phyloP scores from a whole-genome alignment of 2,329 filamentous ascomycete genomes.

The Fusarium palustre region DNA sequence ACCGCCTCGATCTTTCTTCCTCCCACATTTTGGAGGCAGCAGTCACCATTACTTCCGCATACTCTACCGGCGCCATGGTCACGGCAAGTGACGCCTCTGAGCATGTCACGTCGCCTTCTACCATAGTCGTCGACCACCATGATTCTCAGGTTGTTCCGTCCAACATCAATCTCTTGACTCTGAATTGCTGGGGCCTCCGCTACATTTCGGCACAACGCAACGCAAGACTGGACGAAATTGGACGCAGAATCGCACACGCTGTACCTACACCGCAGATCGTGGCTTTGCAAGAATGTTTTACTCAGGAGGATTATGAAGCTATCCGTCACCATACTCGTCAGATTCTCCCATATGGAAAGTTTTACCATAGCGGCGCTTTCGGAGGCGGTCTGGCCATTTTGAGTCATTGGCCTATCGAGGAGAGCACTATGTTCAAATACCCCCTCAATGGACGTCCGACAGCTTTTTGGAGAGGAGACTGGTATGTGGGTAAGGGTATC shows the following conservation, averaged over 20 bases:
- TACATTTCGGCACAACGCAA: slow-evolving; percentile 82
- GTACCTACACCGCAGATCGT: slow-evolving; percentile 83
- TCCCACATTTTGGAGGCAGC: background rate
- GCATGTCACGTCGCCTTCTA: slow-evolving; percentile 39
- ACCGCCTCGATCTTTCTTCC: background rate
- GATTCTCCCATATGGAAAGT: slow-evolving; percentile 89
- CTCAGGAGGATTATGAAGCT: slow-evolving; percentile 81
- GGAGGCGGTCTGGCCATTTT: slow-evolving; percentile 90
- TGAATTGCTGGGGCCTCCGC: slow-evolving; percentile 98
- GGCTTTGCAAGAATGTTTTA: slow-evolving; percentile 96
- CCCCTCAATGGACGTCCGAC: slow-evolving; percentile 93
- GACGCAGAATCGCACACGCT: slow-evolving; percentile 77
- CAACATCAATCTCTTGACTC: slow-evolving; percentile 82
- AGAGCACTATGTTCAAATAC: slow-evolving; percentile 87
- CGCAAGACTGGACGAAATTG: slow-evolving; percentile 86
- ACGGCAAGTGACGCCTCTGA: slow-evolving; percentile 35
- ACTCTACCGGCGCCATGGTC: slow-evolving; percentile 37
- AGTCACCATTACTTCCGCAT: slow-evolving; percentile 29
- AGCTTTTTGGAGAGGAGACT: slow-evolving; percentile 94
- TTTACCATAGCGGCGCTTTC: slow-evolving; percentile 90
- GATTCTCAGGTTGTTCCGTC: slow-evolving; percentile 56
- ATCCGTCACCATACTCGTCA: slow-evolving; percentile 79
- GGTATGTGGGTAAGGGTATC: slow-evolving; percentile 95
- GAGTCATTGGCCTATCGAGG: slow-evolving; percentile 91
- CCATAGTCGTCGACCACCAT: slow-evolving; percentile 28